These are phyloP conservation scores for Theobroma grandiflorum DNA, from an alignment of 441 rosid species.

Conservation along the genomic window DNA sequence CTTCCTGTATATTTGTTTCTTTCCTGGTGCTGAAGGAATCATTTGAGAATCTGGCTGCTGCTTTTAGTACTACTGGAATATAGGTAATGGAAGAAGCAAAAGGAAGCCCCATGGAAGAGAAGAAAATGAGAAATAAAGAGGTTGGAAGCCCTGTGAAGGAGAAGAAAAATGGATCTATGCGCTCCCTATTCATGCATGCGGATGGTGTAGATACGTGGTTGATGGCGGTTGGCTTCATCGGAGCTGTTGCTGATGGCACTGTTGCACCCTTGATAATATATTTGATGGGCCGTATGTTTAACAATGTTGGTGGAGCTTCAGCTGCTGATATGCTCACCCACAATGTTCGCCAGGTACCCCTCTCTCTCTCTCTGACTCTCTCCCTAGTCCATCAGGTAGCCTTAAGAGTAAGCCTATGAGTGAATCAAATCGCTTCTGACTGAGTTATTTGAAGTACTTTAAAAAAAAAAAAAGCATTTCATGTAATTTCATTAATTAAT, in stretches of 20 bases:
- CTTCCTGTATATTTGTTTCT: neutral
- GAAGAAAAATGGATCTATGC: conserved; percentile 41
- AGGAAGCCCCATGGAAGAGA: neutral
- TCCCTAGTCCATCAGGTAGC: no score
- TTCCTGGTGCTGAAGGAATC: neutral
- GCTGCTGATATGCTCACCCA: neutral
- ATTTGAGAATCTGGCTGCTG: neutral
- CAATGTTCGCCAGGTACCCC: neutral
- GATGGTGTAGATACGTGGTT: conserved; percentile 62
- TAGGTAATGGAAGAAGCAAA: neutral
- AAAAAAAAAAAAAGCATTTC: no score
- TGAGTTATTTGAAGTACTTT: no score
- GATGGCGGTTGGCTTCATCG: conserved; percentile 71
- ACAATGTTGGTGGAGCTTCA: conserved; percentile 51
- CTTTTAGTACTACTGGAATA: neutral
- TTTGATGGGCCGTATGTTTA: conserved; percentile 68
- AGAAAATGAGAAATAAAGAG: conserved; percentile 35
- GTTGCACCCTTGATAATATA: conserved; percentile 63
- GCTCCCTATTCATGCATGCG: conserved; percentile 76
- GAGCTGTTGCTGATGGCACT: conserved; percentile 76
- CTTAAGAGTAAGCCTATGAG: no score
- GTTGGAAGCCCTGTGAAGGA: conserved; percentile 21
- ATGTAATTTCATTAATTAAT: no score
- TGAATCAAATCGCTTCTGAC: no score
- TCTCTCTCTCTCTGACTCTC: no score